These are phyloP conservation scores for Scortechinia acanthostroma DNA, from an alignment of 2,329 filamentous ascomycete species.

Conservation along the genomic window DNA sequence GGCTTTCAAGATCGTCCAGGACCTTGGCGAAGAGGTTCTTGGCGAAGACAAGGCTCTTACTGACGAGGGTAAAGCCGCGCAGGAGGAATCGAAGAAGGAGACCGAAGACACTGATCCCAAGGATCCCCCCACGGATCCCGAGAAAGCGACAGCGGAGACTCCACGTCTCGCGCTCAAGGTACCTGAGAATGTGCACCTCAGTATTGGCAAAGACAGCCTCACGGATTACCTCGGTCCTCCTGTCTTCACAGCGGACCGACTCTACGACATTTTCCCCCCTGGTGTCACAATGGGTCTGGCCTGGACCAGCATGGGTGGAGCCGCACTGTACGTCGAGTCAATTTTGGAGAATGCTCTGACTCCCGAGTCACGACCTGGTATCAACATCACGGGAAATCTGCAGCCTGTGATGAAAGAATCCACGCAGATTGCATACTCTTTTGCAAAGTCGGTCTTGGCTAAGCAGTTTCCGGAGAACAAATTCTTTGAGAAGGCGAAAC, in stretches of 20 bases:
- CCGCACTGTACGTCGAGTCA: conserved; percentile 93
- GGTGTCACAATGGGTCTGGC: conserved; percentile 96
- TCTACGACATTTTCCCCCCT: conserved; percentile 88
- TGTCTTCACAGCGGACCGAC: conserved; percentile 86
- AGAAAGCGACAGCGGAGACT: background rate
- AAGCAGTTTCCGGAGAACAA: conserved; percentile 80
- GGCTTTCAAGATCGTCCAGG: conserved; percentile 91
- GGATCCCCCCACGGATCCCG: conserved; percentile 4
- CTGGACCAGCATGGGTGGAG: conserved; percentile 95
- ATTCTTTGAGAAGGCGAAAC: conserved; percentile 92
- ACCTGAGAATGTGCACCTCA: conserved; percentile 78
- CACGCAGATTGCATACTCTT: conserved; percentile 88
- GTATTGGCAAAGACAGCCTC: conserved; percentile 80
- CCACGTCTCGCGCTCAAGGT: conserved; percentile 75
- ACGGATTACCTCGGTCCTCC: conserved; percentile 96
- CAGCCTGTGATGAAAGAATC: conserved; percentile 98
- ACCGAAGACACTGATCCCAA: conserved; percentile 41
- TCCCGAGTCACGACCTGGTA: conserved; percentile 64
- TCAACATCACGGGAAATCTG: conserved; percentile 90
- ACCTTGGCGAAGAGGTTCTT: conserved; percentile 78
- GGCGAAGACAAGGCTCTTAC: conserved; percentile 78
- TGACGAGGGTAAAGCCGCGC: conserved; percentile 74
- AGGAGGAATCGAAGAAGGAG: conserved; percentile 63
- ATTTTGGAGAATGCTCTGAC: conserved; percentile 81
- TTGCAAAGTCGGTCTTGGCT: conserved; percentile 82